Conservation (phyloP, 2,329 filamentous ascomycete genomes). For the Ophiocordyceps camponoti-saundersi region DNA sequence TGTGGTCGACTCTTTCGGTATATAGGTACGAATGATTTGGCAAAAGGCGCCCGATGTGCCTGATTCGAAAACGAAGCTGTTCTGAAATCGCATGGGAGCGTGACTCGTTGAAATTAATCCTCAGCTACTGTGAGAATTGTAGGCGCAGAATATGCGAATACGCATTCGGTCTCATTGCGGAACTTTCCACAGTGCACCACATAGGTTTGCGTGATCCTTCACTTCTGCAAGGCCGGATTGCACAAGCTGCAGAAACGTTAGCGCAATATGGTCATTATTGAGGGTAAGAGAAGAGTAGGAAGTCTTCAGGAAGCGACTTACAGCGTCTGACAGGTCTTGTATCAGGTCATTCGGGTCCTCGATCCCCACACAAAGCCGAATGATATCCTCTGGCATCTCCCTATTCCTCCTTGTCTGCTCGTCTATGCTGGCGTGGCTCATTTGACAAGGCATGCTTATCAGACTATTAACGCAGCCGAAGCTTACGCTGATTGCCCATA, state of each 20-base stretch:
- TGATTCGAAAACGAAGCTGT: too few species aligned
- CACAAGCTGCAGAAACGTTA: constrained; percentile 43
- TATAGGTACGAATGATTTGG: too few species aligned
- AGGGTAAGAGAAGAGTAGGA: not conserved
- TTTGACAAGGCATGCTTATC: constrained; percentile 98
- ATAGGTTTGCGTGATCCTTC: not conserved
- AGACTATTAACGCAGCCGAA: constrained; percentile 97
- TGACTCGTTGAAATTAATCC: too few species aligned
- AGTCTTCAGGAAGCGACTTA: constrained; percentile 32
- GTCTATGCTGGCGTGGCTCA: constrained; percentile 98
- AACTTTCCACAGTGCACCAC: not conserved
- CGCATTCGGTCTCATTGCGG: not conserved
- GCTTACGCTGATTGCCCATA: constrained; percentile 93
- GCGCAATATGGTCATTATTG: not conserved
- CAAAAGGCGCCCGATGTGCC: too few species aligned
- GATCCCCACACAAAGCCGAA: constrained; percentile 88
- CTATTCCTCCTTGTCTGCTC: constrained; percentile 79
- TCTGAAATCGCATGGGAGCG: too few species aligned
- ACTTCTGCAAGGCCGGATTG: constrained; percentile 68
- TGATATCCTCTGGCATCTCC: constrained; percentile 92
- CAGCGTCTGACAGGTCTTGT: constrained; percentile 79
- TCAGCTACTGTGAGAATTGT: too few species aligned
- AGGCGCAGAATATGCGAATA: too few species aligned
- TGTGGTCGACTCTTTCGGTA: constrained; percentile 33
- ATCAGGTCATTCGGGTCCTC: constrained; percentile 85